Evolutionary conservation across 179 eudicot genomes (phyloP), one percentile per base, ranked within the genome.

Genomic region (Beta lomatogona): DNA sequence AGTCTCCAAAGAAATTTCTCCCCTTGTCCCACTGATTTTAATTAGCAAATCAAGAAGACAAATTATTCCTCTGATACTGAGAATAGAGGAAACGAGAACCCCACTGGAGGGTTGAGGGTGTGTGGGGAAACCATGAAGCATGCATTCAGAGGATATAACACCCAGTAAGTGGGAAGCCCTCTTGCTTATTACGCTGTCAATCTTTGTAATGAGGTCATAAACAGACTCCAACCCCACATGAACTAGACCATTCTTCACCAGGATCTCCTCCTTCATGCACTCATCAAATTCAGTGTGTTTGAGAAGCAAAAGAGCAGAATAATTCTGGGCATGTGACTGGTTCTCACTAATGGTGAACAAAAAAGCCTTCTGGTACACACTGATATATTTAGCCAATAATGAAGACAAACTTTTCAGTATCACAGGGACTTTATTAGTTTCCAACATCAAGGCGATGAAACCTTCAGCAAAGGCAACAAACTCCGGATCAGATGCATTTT

Each of bases 81-180:
- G 89, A 58, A 93, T 83, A 77, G 92, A 93, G 73, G 99, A 93
- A 78, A 92, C 81, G 6, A 97, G 86, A 81, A 84, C 78, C 61
- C 90, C 97, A 81, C 92, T 92, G 16, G 89, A 84, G 81, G 81
- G 78, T 75, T 82, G 92, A 83, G 64, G 84, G 79, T 89, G 85
- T 69, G 90, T 87, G n/a, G 99, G 97, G 88, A 97, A 92, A 74
- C 99, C 98, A 90, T 97, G 98, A 82, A 97, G 84, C 78, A 86
- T 69, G 83, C 91, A 79, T 88, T 95, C 97, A 87, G 93, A 89
- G 75, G 87, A 90, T 61, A 86, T 78, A 76, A 86, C 86, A 61
- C 90, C 86, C 66, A 82, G 81, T 52, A 83, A 70, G 69, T 93
- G 94, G 25, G 92, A 83, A 83, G 92, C 89, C 81, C 87, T 85